phyloP scores from a whole-genome alignment of 2,329 filamentous ascomycete species.

The Alternaria hordeiaustralica region DNA sequence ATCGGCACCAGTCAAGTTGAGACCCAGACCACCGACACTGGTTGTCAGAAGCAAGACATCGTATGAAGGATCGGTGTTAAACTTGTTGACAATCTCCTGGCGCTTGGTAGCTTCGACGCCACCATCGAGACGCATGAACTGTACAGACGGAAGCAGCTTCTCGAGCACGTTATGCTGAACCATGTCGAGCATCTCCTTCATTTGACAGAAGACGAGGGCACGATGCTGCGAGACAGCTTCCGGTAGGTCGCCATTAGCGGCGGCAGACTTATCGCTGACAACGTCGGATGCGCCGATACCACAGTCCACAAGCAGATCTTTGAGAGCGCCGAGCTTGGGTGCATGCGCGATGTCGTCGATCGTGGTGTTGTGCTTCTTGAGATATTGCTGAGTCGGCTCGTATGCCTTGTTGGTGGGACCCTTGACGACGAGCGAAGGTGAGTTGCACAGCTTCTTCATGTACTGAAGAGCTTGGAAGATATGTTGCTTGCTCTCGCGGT shows the following conservation, averaged over 20 bases:
- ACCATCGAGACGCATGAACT: conserved; percentile 92
- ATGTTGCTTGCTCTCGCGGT: conserved; percentile 95
- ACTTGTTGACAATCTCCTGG: conserved; percentile 98
- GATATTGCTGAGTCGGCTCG: conserved; percentile 80
- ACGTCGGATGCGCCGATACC: conserved; percentile 76
- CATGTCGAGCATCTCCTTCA: conserved; percentile 99
- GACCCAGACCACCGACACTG: conserved; percentile 88
- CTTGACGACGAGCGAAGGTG: conserved; percentile 94
- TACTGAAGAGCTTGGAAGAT: conserved; percentile 99
- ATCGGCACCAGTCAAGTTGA: conserved; percentile 95
- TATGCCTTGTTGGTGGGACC: conserved; percentile 84
- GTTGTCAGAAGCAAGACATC: conserved; percentile 94
- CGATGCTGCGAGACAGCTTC: conserved; percentile 95
- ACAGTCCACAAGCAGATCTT: conserved; percentile 95
- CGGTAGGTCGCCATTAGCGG: conserved; percentile 61
- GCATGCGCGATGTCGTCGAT: conserved; percentile 87
- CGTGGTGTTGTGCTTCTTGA: conserved; percentile 78
- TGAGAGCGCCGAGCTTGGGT: conserved; percentile 87
- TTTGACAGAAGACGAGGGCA: conserved; percentile 96
- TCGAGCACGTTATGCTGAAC: conserved; percentile 93
- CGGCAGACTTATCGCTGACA: conserved; percentile 54
- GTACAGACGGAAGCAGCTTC: conserved; percentile 88
- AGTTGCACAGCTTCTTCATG: conserved; percentile 99
- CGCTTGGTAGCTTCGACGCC: conserved; percentile 90
- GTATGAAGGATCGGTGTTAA: conserved; percentile 97